A percentile compares a stretch with the other conserved stretches of the same genome.
These are phyloP conservation scores for Heritiera fomes DNA, from an alignment of 345 rosid genomes.

Conservation along the genomic window DNA sequence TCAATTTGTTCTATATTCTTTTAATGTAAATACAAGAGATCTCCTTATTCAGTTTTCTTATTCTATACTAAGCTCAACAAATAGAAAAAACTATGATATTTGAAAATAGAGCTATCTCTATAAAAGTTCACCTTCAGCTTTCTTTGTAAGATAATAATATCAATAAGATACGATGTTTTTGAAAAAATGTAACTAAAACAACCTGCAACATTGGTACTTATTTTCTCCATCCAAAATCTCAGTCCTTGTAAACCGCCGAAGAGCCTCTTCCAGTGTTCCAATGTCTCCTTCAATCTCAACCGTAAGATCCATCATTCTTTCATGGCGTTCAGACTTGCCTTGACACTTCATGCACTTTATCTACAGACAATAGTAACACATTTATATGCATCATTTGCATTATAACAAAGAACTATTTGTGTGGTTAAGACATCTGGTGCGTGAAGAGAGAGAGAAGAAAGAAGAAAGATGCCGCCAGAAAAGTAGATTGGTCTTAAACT, in stretches of 20 bases:
- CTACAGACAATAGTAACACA: constrained; percentile 37
- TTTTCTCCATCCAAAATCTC: constrained; percentile 97
- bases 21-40: no score
- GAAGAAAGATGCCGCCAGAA: background rate
- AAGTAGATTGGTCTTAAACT: background rate
- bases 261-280: constrained; percentile 88
- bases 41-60: no score
- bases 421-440: background rate
- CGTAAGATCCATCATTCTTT: constrained; percentile 97
- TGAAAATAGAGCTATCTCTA: background rate
- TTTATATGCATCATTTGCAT: constrained; percentile 14
- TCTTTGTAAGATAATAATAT: background rate
- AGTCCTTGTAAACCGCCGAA: constrained; percentile 69
- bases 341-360: constrained; percentile 88
- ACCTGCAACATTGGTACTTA: constrained; percentile 92
- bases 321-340: constrained; percentile 76
- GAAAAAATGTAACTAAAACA: constrained; percentile 23
- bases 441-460: background rate
- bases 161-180: background rate
- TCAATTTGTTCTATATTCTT: no score
- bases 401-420: constrained; percentile 4
- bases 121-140: constrained; percentile 3
- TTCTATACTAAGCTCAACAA: background rate
- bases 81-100: background rate
- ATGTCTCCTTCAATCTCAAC: constrained; percentile 95